Conservation (phyloP, 495 filamentous ascomycete genomes). For the Neurospora sp. region DNA sequence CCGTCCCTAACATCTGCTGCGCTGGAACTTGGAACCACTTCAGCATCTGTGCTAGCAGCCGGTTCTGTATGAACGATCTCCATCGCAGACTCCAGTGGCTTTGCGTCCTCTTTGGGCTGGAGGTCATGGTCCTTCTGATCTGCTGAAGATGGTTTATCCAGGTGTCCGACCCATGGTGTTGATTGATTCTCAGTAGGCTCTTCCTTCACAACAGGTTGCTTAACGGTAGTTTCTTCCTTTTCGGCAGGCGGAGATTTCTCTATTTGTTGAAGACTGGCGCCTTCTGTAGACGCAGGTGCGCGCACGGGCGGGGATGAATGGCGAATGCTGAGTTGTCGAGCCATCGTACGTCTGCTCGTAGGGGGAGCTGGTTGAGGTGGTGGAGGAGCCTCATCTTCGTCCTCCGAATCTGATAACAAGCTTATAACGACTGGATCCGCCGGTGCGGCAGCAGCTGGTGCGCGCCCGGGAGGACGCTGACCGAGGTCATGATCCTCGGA, state of each 20-base stretch:
- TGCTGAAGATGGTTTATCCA: background rate
- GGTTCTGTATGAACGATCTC: background rate
- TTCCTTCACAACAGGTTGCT: background rate
- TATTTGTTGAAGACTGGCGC: background rate
- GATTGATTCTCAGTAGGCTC: background rate
- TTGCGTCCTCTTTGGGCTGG: background rate
- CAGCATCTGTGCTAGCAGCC: background rate
- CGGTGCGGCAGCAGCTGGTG: background rate
- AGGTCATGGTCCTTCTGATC: background rate
- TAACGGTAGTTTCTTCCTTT: background rate
- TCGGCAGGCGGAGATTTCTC: background rate
- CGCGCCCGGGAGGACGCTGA: background rate
- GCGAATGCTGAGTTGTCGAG: background rate
- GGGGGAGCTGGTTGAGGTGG: background rate
- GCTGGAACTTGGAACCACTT: background rate
- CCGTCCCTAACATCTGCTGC: background rate
- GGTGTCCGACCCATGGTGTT: background rate
- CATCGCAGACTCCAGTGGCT: background rate
- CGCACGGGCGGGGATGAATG: background rate
- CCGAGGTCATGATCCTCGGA: slow-evolving; percentile 18
- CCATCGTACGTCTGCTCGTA: background rate
- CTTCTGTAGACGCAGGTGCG: background rate
- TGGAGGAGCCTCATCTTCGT: slow-evolving; percentile 11
- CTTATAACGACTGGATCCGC: slow-evolving; percentile 23
- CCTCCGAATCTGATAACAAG: slow-evolving; percentile 30